Evolutionary conservation across 345 rosid genomes (phyloP), one percentile per base, ranked within the genome.

Genomic region (Garcia nutans): DNA sequence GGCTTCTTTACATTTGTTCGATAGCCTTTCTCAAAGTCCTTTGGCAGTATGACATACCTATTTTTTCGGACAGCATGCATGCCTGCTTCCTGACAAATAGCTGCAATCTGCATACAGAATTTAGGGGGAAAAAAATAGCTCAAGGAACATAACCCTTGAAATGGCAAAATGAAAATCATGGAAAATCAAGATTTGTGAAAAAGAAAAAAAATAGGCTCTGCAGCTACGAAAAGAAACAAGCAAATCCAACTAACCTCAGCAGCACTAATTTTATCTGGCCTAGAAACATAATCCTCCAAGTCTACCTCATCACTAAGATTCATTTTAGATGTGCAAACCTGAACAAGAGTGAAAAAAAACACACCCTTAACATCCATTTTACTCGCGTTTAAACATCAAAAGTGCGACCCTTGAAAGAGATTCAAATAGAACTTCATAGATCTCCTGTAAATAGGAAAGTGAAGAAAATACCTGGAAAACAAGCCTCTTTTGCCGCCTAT

Each of bases 221-320:
- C 6, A 6, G 9, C 47, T 8, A 28, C 22, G 76, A 59, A 22
- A 78, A 33, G 2, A 33, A 33, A 33, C 4, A 33, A 60, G 76
- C 7, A 72, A 81, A 65, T 37, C 26, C 60, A 69, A 87, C 94
- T 72, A 77, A 96, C 99, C 96, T 96, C 99, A 56, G 99, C 98
- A 86, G 99, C 99, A 76, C 99, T 96, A 74, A 96, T 96, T 89
- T 93, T 96, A 80, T 96, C 99, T 13, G 99, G 99, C n/a, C 98
- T 88, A 79, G 98, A 96, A 73, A 96, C 98, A 82, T 91, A 96
- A 88, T 96, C 99, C 82, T 96, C 99, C 89, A 96, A 85, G 84
- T 96, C 99, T 69, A 92, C 98, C 90, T 96, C 98, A 78, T 96
- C 99, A 72, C 99, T 70, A 56, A 96, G 86, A 81, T 96, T 92